Evolutionary conservation across 129 eudicot genomes (phyloP), one percentile per base, ranked within the genome.

Genomic region (carrot (Daucus carota)): DNA sequence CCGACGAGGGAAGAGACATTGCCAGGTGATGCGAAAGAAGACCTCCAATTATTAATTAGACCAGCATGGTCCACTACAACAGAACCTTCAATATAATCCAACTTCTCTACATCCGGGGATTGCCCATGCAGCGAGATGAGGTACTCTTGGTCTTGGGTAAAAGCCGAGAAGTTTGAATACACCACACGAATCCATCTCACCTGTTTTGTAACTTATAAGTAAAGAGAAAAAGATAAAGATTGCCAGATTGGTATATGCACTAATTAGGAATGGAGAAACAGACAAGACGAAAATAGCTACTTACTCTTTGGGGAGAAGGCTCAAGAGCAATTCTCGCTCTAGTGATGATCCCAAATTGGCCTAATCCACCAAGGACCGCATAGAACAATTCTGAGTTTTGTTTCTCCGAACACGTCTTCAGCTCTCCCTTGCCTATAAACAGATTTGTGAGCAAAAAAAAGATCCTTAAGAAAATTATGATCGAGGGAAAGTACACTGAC

Each of bases 261-360:
- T n/a, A n/a, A 22, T 7, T 52, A 22, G 60, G 28, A 7, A 22
- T 20, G 60, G 60, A 50, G 28, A 52, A 20, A 2, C 9, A 13
- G 60, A 52, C 43, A 40, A 4, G 8, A 20, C 14, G 6, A 34
- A 18, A 18, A 5, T 4, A 36, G 10, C 1, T 22, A 75, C 3
- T 50, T 88, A 88, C 92, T 85, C 77, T 85, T 67, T 83, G 81
- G 72, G 88, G 92, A 8, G 90, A 79, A 1, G 81, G 84, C 71
- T 88, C 90, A 29, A 88, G 83, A 4, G 86, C 89, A 41, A 88
- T 88, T 79, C 92, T 77, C 24, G 92, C 92, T 62, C 90, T 75
- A 42, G 92, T 85, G 11, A 88, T 83, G 31, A 88, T 85, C 71
- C 92, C 92, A 45, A 88, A 88, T 46, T 88, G 92, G 42, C 92